A percentile compares a stretch with the other conserved stretches of the same genome.
phyloP scores from a whole-genome alignment of 2,329 filamentous ascomycete genomes.

The Pseudogymnoascus sp. region DNA sequence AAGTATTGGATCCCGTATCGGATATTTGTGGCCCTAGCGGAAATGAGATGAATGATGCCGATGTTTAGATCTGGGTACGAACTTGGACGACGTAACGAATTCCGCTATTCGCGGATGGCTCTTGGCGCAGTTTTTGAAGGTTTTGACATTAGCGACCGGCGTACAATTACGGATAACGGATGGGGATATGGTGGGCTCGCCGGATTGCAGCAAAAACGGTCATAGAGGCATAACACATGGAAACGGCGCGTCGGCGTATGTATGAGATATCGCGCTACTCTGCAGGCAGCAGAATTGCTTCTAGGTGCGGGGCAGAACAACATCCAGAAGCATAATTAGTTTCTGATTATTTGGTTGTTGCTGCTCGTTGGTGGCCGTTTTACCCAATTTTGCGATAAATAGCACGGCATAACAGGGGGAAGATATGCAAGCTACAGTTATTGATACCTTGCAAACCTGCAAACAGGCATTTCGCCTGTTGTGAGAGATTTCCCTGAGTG shows the following conservation, averaged over 20 bases:
- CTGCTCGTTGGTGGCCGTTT: not conserved
- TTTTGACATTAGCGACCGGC: constrained; percentile 10
- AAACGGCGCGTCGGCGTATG: constrained; percentile 3
- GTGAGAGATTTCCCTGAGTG: not conserved
- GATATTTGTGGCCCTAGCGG: constrained; percentile 41
- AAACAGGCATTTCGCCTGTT: not conserved
- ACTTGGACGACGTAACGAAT: constrained; percentile 5
- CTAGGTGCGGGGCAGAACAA: not conserved
- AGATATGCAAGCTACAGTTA: constrained; percentile 2
- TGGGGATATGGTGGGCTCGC: not conserved
- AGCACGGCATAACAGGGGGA: constrained; percentile 2
- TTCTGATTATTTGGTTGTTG: not conserved
- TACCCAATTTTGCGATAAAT: constrained; percentile 7
- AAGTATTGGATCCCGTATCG: constrained; percentile 46
- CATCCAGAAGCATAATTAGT: constrained; percentile 2
- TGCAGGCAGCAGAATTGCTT: not conserved
- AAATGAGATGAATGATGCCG: constrained; percentile 36
- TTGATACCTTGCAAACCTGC: not conserved
- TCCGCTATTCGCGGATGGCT: not conserved
- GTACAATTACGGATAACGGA: constrained; percentile 9
- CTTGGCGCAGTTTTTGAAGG: constrained; percentile 3
- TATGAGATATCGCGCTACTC: constrained; percentile 4
- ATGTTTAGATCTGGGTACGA: constrained; percentile 21
- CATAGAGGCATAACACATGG: constrained; percentile 8
- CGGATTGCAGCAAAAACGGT: constrained; percentile 11